A percentile compares a stretch with the other conserved stretches of the same genome.
Evolutionary conservation across 768 basidiomycete species (phyloP).

Genomic region (Macrolepiota albuminosa): DNA sequence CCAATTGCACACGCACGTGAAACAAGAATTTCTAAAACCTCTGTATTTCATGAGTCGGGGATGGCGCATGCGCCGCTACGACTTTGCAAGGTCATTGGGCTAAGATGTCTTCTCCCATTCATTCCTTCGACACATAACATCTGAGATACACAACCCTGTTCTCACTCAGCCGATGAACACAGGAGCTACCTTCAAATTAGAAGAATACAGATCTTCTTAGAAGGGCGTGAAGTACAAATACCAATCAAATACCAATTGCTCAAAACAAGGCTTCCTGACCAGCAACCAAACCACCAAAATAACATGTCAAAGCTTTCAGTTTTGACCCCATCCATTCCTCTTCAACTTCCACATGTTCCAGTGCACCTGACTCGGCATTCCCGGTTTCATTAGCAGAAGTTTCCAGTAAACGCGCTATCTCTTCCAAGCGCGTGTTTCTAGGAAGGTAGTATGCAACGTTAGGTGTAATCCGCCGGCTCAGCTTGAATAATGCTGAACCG

Average conservation of each 20-base stretch:
- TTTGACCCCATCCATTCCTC: slow-evolving; percentile 96
- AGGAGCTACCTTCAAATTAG: not conserved
- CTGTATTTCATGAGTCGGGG: too few species aligned
- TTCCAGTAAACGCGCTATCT: slow-evolving; percentile 47
- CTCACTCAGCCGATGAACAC: not conserved
- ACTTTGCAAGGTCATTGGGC: too few species aligned
- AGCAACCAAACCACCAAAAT: slow-evolving; percentile 78
- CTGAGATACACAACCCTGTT: not conserved
- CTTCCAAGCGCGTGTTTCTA: slow-evolving; percentile 68
- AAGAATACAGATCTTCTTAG: not conserved
- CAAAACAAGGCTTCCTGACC: slow-evolving; percentile 64
- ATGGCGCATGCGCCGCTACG: too few species aligned
- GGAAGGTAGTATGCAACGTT: slow-evolving; percentile 92
- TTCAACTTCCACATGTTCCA: slow-evolving; percentile 81
- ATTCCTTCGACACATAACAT: not conserved
- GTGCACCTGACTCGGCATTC: slow-evolving; percentile 4
- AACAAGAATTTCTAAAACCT: too few species aligned
- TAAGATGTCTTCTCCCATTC: too few species aligned
- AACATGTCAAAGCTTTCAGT: slow-evolving; percentile 91
- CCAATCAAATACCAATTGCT: not conserved
- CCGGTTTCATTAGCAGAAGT: not conserved
- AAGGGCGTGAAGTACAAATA: not conserved
- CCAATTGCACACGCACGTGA: too few species aligned
- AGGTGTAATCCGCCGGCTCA: slow-evolving; percentile 65
- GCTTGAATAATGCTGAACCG: slow-evolving; percentile 75